Base-by-base conservation (phyloP, 2,329 filamentous ascomycete species). In the Nemania diffusa region DNA sequence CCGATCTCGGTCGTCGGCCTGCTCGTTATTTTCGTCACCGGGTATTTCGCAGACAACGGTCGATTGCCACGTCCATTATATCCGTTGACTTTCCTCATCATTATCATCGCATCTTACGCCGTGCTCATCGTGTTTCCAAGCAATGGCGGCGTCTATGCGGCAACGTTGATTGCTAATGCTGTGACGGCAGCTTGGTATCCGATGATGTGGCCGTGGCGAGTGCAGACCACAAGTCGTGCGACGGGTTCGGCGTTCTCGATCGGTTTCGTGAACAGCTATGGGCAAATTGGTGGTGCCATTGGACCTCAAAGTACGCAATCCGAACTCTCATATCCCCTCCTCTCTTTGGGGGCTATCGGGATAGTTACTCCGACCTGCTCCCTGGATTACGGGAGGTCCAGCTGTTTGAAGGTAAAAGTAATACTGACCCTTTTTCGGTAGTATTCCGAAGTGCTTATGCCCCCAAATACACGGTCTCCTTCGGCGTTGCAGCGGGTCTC, bases 151-250 rank as follows among this genome's bases (percentile, higher is more conserved):
- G 79, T 85, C 0, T 85, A 85, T 53, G 81, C 83, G 0, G 83
- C 81, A 0, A 84, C 82, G 0, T 67, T 84, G 26, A 79, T 85
- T 29, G 82, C 78, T 5, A 81, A 81, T 51, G 79, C 79, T 0
- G 77, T 83, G 11, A 78, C 81, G 0, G 75, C 78, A 2, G 78
- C 80, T 1, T 84, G 82, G 79, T 85, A 78, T 68, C 81, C 83
- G 0, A 78, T 84, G 65, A 85, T 85, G 83, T 84, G 84, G 84
- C 83, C 83, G 11, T 85, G 83, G 83, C 79, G 83, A 3, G 82
- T 84, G 0, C 83, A 83, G 73, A 84, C 82, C 2, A 84, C 80
- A 0, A 78, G 76, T 51, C 70, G 81, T 2, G 80, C 83, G 1
- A 85, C 83, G 0, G 83, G 83, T 0, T 84, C 83, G 0, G 83